Evolutionary conservation across 2,329 filamentous ascomycete species (phyloP), one percentile per base, ranked within the genome.

Genomic region (Ilyonectria mors-panacis): DNA sequence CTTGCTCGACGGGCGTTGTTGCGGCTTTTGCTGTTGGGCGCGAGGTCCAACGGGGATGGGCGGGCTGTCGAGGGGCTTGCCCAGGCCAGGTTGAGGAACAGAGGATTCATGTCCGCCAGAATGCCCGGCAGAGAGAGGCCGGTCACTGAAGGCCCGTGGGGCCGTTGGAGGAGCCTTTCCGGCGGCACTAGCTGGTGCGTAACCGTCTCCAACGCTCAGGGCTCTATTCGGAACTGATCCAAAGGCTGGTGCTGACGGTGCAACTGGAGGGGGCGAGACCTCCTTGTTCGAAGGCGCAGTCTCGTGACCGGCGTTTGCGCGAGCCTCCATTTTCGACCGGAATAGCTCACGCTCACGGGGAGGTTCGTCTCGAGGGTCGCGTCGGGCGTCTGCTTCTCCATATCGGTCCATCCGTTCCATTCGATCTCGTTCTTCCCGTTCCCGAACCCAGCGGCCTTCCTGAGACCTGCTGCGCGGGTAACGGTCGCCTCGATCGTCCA

Each of bases 381-480:
- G 81, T 48, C 81, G 80, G 13, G 68, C 44, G 48, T 84, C 83
- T 23, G 75, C 69, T 45, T 84, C 84, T 28, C 77, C 78, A 56
- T 82, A 84, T 65, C 83, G 75, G 60, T 85, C 84, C 47, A 78
- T 79, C 62, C 83, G 75, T 53, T 85, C 84, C 45, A 78, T 78
- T 33, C 80, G 76, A 33, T 89, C 87, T 44, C 87, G 86, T 12
- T 89, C 87, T 67, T 89, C 87, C 56, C 87, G 82, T 7, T 89
- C 87, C 53, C 87, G 84, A 21, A 78, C 82, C 85, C 87, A 89
- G 37, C 87, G 87, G 63, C 89, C 88, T 75, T 91, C 89, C 74
- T 91, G 88, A 69, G 91, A 92, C 69, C 91, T 87, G 73, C 89
- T 91, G 74, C 92, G 85, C 19, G 86, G 87, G 61, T 92, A 92